Percentiles rank a stretch among this genome's conserved stretches.
Evolutionary conservation across 2,329 filamentous ascomycete species (phyloP).

Genomic region (Davidsoniella eucalypti): DNA sequence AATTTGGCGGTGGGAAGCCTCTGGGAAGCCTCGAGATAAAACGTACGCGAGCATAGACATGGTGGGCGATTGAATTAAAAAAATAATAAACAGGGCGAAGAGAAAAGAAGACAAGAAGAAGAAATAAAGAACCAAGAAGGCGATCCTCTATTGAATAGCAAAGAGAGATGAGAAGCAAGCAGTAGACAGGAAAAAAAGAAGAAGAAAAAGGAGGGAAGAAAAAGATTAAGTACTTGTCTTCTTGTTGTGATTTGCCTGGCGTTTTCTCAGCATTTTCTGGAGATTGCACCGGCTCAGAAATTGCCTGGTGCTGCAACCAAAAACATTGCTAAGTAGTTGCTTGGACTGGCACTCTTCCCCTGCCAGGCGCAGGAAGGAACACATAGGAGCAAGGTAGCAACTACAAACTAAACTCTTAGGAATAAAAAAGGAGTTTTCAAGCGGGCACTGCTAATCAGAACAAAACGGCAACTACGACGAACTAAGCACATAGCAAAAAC

Average conservation of each 20-base stretch:
- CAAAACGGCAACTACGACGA: not conserved
- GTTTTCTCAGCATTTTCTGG: not conserved
- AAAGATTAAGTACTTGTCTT: not conserved
- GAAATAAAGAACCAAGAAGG: constrained; percentile 5
- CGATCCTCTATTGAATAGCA: not conserved
- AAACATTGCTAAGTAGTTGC: not conserved
- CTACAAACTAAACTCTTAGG: no score
- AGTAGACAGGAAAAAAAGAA: not conserved
- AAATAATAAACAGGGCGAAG: not conserved
- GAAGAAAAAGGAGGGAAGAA: constrained; percentile 1
- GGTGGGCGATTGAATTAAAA: constrained; percentile 1
- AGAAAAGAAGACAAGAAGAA: constrained; percentile 1
- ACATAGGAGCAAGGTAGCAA: not conserved
- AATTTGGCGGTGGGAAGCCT: not conserved
- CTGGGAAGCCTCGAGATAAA: not conserved
- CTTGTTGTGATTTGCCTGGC: not conserved
- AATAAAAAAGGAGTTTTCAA: no score
- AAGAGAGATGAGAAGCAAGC: not conserved
- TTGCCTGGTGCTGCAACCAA: not conserved
- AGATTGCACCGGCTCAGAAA: not conserved
- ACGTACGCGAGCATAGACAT: constrained; percentile 13
- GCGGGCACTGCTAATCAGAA: no score
- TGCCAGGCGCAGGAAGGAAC: not conserved
- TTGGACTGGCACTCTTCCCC: not conserved
- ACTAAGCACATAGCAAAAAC: not conserved